Conservation (phyloP, 352 stramenopile species). For the Globisporangium ultimum region DNA sequence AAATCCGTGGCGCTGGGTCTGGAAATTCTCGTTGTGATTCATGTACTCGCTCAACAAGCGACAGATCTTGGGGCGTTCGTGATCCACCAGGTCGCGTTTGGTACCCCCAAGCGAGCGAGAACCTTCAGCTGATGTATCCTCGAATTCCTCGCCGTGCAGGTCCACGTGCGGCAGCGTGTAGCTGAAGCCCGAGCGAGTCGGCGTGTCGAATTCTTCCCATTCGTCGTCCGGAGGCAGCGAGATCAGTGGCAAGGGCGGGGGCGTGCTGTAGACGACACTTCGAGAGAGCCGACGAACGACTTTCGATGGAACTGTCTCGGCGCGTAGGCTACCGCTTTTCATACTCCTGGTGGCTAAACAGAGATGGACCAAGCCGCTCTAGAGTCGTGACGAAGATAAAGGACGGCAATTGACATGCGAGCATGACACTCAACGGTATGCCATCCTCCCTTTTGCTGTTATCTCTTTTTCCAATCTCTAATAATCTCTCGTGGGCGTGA, state of each 20-base stretch:
- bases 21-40: conserved; percentile 61
- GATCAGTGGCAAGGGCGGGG: conserved; percentile 60
- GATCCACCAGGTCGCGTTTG: conserved; percentile 1
- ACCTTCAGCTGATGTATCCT: conserved; percentile 14
- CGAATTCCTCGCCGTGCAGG: conserved; percentile 30
- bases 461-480: too few species aligned
- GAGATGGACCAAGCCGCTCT: too few species aligned
- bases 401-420: too few species aligned
- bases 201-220: conserved; percentile 62
- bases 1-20: conserved; percentile 55
- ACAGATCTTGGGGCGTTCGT: conserved; percentile 31
- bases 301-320: background rate
- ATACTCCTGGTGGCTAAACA: too few species aligned
- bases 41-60: conserved; percentile 65
- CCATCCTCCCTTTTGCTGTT: too few species aligned
- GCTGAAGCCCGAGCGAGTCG: conserved; percentile 52
- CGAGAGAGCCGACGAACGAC: conserved; percentile 46
- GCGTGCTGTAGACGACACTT: conserved; percentile 32
- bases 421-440: too few species aligned
- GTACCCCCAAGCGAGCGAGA: conserved; percentile 6
- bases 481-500: background rate
- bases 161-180: conserved; percentile 50
- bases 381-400: too few species aligned
- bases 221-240: conserved; percentile 61
- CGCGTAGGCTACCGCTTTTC: too few species aligned